Base-by-base conservation (phyloP, 495 filamentous ascomycete genomes). In the Chlorociboria aeruginascens region DNA sequence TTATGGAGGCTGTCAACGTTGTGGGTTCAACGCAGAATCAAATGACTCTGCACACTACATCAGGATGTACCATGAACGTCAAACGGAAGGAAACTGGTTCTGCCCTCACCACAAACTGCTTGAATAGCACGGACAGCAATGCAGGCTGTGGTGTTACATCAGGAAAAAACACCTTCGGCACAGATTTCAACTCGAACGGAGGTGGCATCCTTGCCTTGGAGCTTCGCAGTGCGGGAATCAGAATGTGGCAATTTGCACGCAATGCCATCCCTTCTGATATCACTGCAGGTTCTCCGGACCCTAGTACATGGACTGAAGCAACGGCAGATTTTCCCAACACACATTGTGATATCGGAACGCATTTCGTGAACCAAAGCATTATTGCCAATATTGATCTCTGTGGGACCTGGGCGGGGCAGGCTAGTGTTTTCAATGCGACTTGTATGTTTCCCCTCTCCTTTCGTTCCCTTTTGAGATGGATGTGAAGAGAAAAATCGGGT, bases 361-460 rank as follows among this genome's bases (percentile, higher is more conserved):
- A 80, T 50, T 86, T 87, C 58, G 66, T 57, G 28, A 72, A 82
- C 46, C 66, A 81, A 59, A 75, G 74, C 56, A 82, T 87, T 50
- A 72, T 85, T 50, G 76, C 81, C 37, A 78, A 85, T 52, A 80
- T 77, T 33, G 76, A 81, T 49, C 73, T 87, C 51, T 86, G 81
- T 56, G 82, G 83, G 3, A 69, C 76, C 46, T 80, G 78, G 70
- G 80, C 80, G 7, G 73, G 76, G 32, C 51, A 50, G 0, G 7
- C 12, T 35, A 47, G 8, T 29, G 28, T 58, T n/a, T 58, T 52
- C 47, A 13, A 12, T 0, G 32, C 54, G 46, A 58, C 11, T 45
- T 58, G 72, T 74, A 59, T 66, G 70, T 68, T 43, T 40, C 42
- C 34, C 30, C 47, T 39, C 16, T 32, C 13, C 28, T 44, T 33